A percentile compares a stretch with the other conserved stretches of the same genome.
phyloP scores from a whole-genome alignment of 2,329 filamentous ascomycete species.

The Fusarium luffae region DNA sequence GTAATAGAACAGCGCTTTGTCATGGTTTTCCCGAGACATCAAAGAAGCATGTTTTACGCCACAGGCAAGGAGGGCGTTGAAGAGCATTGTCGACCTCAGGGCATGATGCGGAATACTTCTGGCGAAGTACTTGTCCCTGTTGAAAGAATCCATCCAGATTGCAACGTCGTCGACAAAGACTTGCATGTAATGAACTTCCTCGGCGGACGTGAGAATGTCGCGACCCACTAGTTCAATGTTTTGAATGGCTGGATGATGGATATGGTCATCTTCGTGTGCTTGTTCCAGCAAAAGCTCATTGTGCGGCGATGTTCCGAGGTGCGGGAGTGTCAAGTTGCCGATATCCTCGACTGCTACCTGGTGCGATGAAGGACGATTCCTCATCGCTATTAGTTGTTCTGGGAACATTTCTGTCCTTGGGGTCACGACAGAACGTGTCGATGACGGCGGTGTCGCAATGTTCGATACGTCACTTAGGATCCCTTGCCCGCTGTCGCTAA shows the following conservation, averaged over 20 bases:
- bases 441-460: conserved; percentile 42
- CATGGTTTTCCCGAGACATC: conserved; percentile 76
- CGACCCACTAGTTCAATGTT: conserved; percentile 48
- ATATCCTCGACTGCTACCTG: conserved; percentile 54
- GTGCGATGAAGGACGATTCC: conserved; percentile 15
- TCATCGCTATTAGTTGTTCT: conserved; percentile 28
- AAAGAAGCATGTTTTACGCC: conserved; percentile 84
- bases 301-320: conserved; percentile 40
- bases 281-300: conserved; percentile 1
- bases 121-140: conserved; percentile 87
- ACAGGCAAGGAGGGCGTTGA: conserved; percentile 89
- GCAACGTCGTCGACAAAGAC: conserved; percentile 92
- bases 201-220: conserved; percentile 76
- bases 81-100: conserved; percentile 84
- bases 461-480: conserved; percentile 38
- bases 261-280: conserved; percentile 4
- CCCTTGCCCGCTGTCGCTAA: conserved; percentile 7
- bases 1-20: conserved; percentile 85
- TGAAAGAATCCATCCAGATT: conserved; percentile 94
- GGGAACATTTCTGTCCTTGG: conserved; percentile 20
- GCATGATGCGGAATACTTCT: conserved; percentile 85
- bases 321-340: conserved; percentile 53
- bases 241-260: conserved; percentile 3
- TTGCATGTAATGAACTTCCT: conserved; percentile 90
- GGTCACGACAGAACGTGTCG: conserved; percentile 29